Conservation (phyloP, 2,329 filamentous ascomycete species). For the Nothophaeocryptopus gaeumannii region DNA sequence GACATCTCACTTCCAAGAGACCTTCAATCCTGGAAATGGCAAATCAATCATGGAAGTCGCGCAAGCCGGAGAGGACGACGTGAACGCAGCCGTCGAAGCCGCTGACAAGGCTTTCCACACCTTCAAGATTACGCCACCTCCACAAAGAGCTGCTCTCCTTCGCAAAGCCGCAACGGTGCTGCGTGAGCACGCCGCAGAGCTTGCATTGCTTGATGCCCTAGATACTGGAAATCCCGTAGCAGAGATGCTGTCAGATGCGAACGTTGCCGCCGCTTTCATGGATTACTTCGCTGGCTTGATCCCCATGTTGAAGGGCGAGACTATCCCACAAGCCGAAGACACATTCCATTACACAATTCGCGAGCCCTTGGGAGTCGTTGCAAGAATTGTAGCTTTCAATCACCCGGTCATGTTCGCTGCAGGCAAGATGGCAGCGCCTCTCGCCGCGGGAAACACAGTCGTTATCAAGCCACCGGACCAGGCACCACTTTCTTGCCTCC, state of each 20-base stretch:
- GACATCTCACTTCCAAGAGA: conserved; percentile 23
- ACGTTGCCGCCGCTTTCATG: conserved; percentile 20
- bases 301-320: conserved; percentile 29
- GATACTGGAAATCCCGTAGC: conserved; percentile 28
- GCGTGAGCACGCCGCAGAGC: conserved; percentile 13
- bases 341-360: conserved; percentile 37
- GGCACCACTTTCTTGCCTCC: conserved; percentile 56
- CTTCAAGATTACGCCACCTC: conserved; percentile 15
- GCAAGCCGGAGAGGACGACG: conserved; percentile 24
- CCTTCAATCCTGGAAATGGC: conserved; percentile 28
- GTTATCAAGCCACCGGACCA: conserved; percentile 59
- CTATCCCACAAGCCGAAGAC: conserved; percentile 21
- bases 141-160: conserved; percentile 34
- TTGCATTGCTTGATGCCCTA: conserved; percentile 22
- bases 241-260: conserved; percentile 27
- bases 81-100: conserved; percentile 25
- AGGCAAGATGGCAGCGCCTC: conserved; percentile 71
- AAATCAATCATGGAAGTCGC: conserved; percentile 25
- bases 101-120: conserved; percentile 24
- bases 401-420: conserved; percentile 72
- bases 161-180: conserved; percentile 43
- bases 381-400: conserved; percentile 60
- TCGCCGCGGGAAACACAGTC: conserved; percentile 57
- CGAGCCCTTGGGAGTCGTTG: conserved; percentile 58
- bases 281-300: conserved; percentile 31